A percentile compares a stretch with the other conserved stretches of the same genome.
These are phyloP conservation scores for Babesia bigemina DNA, from an alignment of 169 alveolate genomes.

Conservation along the genomic window DNA sequence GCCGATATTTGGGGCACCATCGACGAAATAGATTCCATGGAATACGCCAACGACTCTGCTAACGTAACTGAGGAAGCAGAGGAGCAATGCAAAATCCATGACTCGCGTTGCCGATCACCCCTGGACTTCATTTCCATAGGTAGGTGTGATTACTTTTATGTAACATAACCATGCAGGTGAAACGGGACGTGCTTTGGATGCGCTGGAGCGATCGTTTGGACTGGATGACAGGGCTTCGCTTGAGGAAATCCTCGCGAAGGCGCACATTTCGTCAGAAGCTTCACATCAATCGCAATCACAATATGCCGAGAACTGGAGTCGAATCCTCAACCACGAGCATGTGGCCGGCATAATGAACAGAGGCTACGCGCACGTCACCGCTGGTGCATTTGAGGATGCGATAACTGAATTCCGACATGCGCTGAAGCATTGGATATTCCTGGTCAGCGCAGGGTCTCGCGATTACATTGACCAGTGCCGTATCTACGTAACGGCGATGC, in stretches of 20 bases:
- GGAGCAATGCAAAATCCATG: neutral
- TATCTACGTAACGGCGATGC: constrained; percentile 72
- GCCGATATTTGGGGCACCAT: constrained; percentile 34
- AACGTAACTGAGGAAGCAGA: neutral
- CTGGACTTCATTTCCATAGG: constrained; percentile 19
- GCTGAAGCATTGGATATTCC: constrained; percentile 25
- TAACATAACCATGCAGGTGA: neutral
- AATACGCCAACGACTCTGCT: neutral
- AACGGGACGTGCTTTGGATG: constrained; percentile 9
- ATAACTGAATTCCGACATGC: constrained; percentile 25
- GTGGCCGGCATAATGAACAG: constrained; percentile 26
- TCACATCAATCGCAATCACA: neutral
- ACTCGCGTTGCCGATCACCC: constrained; percentile 7
- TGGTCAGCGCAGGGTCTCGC: constrained; percentile 27
- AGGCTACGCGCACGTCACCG: constrained; percentile 31
- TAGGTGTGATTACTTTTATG: neutral
- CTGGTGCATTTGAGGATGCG: constrained; percentile 32
- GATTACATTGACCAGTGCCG: constrained; percentile 50
- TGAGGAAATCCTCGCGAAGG: constrained; percentile 19
- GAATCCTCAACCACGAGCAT: constrained; percentile 11
- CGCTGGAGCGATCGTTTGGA: constrained; percentile 21
- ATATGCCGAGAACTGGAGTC: neutral
- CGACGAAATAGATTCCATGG: constrained; percentile 14
- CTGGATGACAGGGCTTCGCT: constrained; percentile 8
- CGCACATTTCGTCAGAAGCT: neutral